These are phyloP conservation scores for Botrytis fragariae DNA, from an alignment of 2,329 filamentous ascomycete genomes.

Conservation along the genomic window DNA sequence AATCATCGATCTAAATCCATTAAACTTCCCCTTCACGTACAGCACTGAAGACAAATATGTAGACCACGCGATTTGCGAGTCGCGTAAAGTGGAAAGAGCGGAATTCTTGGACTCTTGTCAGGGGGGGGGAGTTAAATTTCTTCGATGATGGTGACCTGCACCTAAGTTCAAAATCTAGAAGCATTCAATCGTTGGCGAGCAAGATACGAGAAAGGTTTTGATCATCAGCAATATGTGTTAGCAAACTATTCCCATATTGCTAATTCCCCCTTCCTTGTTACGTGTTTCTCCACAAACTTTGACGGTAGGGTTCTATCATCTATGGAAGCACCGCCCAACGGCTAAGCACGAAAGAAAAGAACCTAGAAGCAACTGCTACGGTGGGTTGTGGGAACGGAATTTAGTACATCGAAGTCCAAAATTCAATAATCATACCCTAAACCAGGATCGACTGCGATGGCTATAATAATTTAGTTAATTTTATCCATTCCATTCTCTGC, in stretches of 20 bases:
- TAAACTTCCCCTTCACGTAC: not conserved
- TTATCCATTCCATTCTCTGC: not conserved
- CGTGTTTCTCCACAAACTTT: constrained; percentile 14
- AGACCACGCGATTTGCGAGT: constrained; percentile 12
- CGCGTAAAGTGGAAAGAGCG: constrained; percentile 18
- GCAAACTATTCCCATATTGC: not conserved
- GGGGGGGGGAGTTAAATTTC: not conserved
- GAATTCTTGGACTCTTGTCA: not conserved
- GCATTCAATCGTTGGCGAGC: not conserved
- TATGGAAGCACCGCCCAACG: constrained; percentile 13
- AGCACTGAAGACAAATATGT: not conserved
- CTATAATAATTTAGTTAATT: constrained; percentile 5
- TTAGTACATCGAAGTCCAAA: not conserved
- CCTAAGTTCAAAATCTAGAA: constrained; percentile 8
- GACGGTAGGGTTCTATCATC: not conserved
- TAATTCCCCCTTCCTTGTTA: constrained; percentile 1
- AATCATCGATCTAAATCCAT: not conserved
- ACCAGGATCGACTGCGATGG: constrained; percentile 8
- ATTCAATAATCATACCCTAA: constrained; percentile 16
- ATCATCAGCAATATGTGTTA: not conserved
- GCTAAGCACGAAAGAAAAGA: constrained; percentile 11
- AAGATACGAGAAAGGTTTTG: not conserved
- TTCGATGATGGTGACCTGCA: not conserved
- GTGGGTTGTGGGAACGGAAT: not conserved
- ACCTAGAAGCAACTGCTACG: not conserved